A percentile compares a stretch with the other conserved stretches of the same genome.
Conservation (phyloP, 345 rosid species). For the Brassica nigra region DNA sequence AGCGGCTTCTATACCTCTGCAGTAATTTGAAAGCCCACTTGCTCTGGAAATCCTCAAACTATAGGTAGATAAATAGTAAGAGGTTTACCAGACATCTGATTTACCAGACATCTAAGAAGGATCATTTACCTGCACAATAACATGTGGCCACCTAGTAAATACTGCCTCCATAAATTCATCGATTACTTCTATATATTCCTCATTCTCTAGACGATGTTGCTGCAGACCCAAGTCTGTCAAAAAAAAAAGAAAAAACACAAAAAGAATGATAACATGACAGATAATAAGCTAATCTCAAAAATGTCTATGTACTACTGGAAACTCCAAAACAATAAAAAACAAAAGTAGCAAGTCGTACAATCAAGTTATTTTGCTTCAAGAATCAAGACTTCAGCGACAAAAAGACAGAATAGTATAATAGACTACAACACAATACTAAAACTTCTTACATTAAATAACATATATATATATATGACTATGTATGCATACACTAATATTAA, state of each 20-base stretch:
- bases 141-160: slow-evolving; percentile 95
- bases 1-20: slow-evolving; percentile 78
- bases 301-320: slow-evolving; percentile 7
- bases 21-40: slow-evolving; percentile 98
- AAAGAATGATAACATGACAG: slow-evolving; percentile 10
- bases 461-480: background rate
- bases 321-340: background rate
- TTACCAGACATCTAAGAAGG: slow-evolving; percentile 23
- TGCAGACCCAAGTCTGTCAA: slow-evolving; percentile 87
- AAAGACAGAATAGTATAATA: background rate
- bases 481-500: background rate
- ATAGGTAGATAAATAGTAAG: slow-evolving; percentile 20
- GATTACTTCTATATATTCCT: slow-evolving; percentile 67
- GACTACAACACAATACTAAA: background rate
- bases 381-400: background rate
- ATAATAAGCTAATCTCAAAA: slow-evolving; percentile 5
- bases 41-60: slow-evolving; percentile 99
- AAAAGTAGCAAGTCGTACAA: background rate
- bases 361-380: slow-evolving; percentile 5
- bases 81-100: slow-evolving; percentile 6
- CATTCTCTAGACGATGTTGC: slow-evolving; percentile 83
- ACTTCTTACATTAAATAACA: background rate
- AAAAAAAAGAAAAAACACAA: slow-evolving; percentile 41
- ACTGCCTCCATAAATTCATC: slow-evolving; percentile 99
- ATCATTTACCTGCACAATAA: slow-evolving; percentile 83